phyloP scores from a whole-genome alignment of 305 asterid species.

The Striga hermonthica region DNA sequence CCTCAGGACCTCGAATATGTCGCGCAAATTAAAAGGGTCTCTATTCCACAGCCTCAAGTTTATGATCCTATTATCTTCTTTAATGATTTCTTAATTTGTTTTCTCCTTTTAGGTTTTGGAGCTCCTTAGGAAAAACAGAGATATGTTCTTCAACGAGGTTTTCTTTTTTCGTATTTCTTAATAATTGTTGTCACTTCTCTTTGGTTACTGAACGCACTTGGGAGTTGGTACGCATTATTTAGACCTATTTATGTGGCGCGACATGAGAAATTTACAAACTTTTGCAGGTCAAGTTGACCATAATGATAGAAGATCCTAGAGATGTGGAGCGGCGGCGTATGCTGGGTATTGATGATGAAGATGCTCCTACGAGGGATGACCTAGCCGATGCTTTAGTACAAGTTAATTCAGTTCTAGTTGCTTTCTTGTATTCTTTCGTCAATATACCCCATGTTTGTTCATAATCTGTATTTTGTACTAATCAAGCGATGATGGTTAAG shows the following conservation, averaged over 20 bases:
- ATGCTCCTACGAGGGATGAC: slow-evolving; percentile 90
- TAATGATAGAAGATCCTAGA: slow-evolving; percentile 92
- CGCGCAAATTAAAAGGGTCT: slow-evolving; percentile 62
- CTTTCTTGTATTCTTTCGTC: not conserved
- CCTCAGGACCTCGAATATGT: slow-evolving; percentile 65
- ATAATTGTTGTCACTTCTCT: too few relatives aligned
- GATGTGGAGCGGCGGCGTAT: slow-evolving; percentile 91
- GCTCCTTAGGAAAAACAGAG: slow-evolving; percentile 77
- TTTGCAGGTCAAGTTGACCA: slow-evolving; percentile 70
- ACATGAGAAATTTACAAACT: not conserved
- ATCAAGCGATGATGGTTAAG: too few relatives aligned
- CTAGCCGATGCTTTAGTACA: slow-evolving; percentile 76
- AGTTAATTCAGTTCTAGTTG: slow-evolving; percentile 38
- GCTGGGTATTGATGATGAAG: slow-evolving; percentile 89
- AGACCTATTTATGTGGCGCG: not conserved
- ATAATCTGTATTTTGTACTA: not conserved
- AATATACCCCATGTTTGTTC: too few relatives aligned
- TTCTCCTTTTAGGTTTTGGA: slow-evolving; percentile 59
- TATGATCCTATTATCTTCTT: slow-evolving; percentile 6
- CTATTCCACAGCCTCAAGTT: not conserved
- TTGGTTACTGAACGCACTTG: too few relatives aligned
- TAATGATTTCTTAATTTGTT: not conserved
- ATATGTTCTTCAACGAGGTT: slow-evolving; percentile 85
- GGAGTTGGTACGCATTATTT: too few relatives aligned
- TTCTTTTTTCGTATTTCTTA: not conserved